Conservation (phyloP, 1,284 basidiomycete species). For the Xerocomus amazonicus region DNA sequence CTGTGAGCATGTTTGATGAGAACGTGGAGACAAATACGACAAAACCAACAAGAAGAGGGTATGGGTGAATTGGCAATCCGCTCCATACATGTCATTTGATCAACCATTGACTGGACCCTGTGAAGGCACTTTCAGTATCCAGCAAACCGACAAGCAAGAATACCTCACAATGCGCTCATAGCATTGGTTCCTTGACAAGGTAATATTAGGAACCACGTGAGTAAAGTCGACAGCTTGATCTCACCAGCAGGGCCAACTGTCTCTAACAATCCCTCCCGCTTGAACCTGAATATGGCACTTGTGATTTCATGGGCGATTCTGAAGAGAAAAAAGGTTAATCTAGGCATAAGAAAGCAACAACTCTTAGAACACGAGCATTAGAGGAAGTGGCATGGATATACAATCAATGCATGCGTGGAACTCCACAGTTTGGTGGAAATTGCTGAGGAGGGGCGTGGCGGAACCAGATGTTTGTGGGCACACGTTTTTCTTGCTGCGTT, state of each 20-base stretch:
- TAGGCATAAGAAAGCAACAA: background rate
- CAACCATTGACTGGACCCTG: constrained; percentile 76
- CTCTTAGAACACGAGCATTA: constrained; percentile 49
- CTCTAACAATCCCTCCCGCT: constrained; percentile 74
- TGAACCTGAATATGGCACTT: constrained; percentile 66
- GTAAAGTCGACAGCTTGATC: constrained; percentile 12
- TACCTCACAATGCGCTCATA: constrained; percentile 58
- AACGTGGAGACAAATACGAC: background rate
- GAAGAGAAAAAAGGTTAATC: constrained; percentile 2
- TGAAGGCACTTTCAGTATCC: constrained; percentile 11
- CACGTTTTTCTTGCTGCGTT: constrained; percentile 58
- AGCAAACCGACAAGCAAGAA: background rate
- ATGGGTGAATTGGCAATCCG: constrained; percentile 83
- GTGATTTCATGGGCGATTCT: constrained; percentile 80
- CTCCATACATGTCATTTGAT: constrained; percentile 82
- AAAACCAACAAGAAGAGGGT: constrained; percentile 61
- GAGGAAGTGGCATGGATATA: constrained; percentile 66
- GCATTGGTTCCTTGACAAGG: constrained; percentile 61
- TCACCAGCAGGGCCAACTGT: constrained; percentile 80
- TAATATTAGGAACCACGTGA: background rate
- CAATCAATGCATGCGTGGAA: constrained; percentile 54
- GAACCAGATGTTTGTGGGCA: constrained; percentile 26
- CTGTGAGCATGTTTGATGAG: constrained; percentile 32
- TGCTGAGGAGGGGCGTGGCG: constrained; percentile 57
- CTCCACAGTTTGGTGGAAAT: constrained; percentile 56